Conservation (phyloP, 495 filamentous ascomycete genomes). For the Oleoguttula mirabilis region DNA sequence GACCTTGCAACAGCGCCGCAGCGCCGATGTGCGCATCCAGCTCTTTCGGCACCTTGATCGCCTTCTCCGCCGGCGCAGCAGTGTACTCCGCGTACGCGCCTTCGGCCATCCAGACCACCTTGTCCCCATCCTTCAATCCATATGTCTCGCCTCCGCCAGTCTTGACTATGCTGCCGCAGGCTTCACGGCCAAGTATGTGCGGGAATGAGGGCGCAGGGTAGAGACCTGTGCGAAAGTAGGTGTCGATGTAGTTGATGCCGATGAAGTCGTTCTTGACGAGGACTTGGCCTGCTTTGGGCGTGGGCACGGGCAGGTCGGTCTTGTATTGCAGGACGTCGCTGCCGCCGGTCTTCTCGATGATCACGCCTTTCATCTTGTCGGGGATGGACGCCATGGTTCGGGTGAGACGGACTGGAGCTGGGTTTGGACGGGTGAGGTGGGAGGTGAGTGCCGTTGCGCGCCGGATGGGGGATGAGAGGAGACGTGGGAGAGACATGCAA, state of each 20-base stretch:
- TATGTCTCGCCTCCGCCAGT: conserved; percentile 32
- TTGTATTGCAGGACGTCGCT: conserved; percentile 65
- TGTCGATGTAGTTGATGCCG: conserved; percentile 86
- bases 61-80: conserved; percentile 42
- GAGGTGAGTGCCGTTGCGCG: no score
- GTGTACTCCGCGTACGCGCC: conserved; percentile 70
- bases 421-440: no score
- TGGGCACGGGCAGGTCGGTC: conserved; percentile 64
- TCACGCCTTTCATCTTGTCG: conserved; percentile 63
- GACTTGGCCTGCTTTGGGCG: conserved; percentile 53
- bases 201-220: conserved; percentile 62
- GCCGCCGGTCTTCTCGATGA: conserved; percentile 66
- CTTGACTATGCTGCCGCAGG: conserved; percentile 49
- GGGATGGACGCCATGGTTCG: conserved; percentile 38
- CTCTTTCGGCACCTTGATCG: conserved; percentile 51
- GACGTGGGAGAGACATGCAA: no score
- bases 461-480: no score
- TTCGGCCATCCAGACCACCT: conserved; percentile 36
- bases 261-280: conserved; percentile 77
- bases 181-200: conserved; percentile 75
- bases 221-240: conserved; percentile 84
- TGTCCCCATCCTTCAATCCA: conserved; percentile 20
- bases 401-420: no score
- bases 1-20: conserved; percentile 58
- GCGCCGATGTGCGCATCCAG: conserved; percentile 57